Evolutionary conservation across 306 rosid genomes (phyloP), one percentile per base, ranked within the genome.

Genomic region (Cucurbita pepo): DNA sequence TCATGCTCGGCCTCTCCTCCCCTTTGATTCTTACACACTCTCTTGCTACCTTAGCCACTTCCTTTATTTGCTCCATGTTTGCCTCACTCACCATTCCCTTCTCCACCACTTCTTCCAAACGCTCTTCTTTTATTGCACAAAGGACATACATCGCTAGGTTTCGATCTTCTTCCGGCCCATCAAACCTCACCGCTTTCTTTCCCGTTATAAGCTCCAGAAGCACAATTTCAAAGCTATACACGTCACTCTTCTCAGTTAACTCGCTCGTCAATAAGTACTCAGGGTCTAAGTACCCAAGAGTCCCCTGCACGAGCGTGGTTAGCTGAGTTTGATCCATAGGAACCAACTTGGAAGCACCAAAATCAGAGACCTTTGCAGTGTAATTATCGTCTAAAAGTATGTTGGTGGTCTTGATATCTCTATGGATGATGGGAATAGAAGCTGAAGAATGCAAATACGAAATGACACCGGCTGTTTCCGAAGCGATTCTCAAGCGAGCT

Each of bases 1-100:
- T 87, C 89, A 87, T 85, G 10, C 48, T 61, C 1, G 89, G 92
- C 14, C 92, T 80, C 45, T 85, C 89, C 54, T 83, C 86, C 43
- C 86, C 83, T 40, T 11, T 85, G 2, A 83, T 8, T 25, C 56
- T 78, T 3, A 85, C 40, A 34, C 87, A 86, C 37, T 25, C 48
- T 13, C 54, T 71, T 14, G 85, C 85, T 14, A 85, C 51, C 10
- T 62, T 65, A 0, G 81, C 83, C 52, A 75, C 76, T 56, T 88
- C 80, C 48, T 12, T 83, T 2, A 88, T 16, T 22, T 82, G 84
- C 55, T 82, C 75, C 9, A 61, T 19, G 37, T 70, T 79, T 25
- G 15, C 76, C 5, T 38, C 8, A 7, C 47, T 82, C 6, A 10
- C 51, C 30, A 63, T 63, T 52, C 10, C 0, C 9, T 10, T 18